Evolutionary conservation across 139 green algal genomes (phyloP).

Genomic region (Marvania coccoides): DNA sequence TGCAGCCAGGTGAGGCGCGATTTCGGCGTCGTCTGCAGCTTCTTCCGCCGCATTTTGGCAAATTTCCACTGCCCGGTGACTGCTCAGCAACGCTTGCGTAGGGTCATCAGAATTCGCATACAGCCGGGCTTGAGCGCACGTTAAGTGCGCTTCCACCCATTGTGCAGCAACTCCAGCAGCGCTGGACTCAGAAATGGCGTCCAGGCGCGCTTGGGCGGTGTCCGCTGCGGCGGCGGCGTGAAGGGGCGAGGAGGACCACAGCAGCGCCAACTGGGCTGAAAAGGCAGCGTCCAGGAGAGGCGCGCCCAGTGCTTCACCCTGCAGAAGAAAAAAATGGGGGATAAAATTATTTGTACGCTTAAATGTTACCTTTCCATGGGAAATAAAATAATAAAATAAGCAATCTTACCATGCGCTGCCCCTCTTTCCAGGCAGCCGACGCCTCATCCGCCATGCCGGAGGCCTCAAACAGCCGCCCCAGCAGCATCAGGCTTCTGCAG

Average conservation of each 20-base stretch:
- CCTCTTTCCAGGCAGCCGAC: conserved; percentile 35
- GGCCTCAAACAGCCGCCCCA: conserved; percentile 36
- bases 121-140: not conserved
- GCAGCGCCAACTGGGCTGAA: conserved; percentile 2
- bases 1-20: not conserved
- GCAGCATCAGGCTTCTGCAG: conserved; percentile 32
- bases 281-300: not conserved
- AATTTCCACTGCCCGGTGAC: not conserved
- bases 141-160: not conserved
- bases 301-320: conserved; percentile 1
- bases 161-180: not conserved
- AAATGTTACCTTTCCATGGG: not conserved
- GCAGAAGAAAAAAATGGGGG: not conserved
- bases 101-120: not conserved
- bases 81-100: not conserved
- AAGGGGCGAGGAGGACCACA: not conserved
- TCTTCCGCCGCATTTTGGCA: not conserved
- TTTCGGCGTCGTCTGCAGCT: not conserved
- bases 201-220: not conserved
- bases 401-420: conserved; percentile 17
- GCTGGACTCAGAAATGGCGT: not conserved
- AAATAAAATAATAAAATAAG: not conserved
- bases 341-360: not conserved
- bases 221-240: not conserved
- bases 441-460: conserved; percentile 42